Conservation (phyloP, 1,284 basidiomycete species). For the Moesziomyces globuligerus region DNA sequence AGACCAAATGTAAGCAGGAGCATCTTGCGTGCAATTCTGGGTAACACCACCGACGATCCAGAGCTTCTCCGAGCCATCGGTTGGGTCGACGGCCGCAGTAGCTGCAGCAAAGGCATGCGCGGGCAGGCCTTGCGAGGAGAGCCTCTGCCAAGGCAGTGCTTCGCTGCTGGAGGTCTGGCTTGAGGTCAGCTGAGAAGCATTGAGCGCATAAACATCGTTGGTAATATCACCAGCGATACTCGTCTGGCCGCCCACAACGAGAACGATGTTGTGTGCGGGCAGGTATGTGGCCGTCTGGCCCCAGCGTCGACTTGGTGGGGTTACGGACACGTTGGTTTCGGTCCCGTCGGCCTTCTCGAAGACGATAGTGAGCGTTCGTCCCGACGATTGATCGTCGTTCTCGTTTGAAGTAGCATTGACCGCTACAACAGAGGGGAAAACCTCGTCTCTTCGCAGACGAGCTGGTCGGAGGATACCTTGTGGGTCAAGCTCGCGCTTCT, state of each 20-base stretch:
- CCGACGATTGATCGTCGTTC: background rate
- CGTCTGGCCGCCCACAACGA: conserved; percentile 64
- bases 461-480: conserved; percentile 13
- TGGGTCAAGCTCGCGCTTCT: conserved; percentile 4
- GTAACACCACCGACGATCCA: conserved; percentile 63
- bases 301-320: conserved; percentile 24
- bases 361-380: conserved; percentile 27
- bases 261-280: conserved; percentile 35
- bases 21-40: conserved; percentile 48
- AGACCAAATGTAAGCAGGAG: conserved; percentile 43
- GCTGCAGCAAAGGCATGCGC: conserved; percentile 54
- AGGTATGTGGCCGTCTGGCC: conserved; percentile 41
- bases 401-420: conserved; percentile 9
- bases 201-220: conserved; percentile 53
- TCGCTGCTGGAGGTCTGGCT: conserved; percentile 21
- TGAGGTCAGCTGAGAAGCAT: conserved; percentile 35
- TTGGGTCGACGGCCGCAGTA: conserved; percentile 12
- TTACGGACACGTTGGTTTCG: conserved; percentile 12
- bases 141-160: conserved; percentile 11
- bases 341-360: conserved; percentile 19
- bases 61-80: conserved; percentile 22
- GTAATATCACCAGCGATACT: conserved; percentile 41
- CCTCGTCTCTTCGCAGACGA: conserved; percentile 17
- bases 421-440: conserved; percentile 36
- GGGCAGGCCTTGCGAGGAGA: conserved; percentile 34